Evolutionary conservation across 768 basidiomycete species (phyloP).

Genomic region (Mycena sanguinolenta): DNA sequence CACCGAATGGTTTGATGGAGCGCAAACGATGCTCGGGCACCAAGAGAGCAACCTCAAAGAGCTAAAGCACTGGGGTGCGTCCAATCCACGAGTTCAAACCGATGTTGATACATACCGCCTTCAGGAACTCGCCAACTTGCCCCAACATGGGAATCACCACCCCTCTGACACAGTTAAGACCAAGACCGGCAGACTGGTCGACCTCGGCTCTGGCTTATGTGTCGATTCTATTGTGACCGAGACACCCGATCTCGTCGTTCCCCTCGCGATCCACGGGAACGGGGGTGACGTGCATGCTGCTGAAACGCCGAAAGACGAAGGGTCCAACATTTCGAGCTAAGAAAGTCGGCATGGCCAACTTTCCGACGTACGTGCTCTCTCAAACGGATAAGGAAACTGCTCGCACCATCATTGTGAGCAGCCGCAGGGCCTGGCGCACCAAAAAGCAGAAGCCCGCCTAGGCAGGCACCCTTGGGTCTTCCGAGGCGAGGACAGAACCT

Average conservation of each 20-base stretch:
- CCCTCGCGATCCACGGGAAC: slow-evolving; percentile 12
- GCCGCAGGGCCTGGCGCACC: neutral
- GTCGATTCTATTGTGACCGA: slow-evolving; percentile 8
- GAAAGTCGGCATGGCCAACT: too few relatives aligned
- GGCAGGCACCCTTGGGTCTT: neutral
- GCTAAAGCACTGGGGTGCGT: slow-evolving; percentile 5
- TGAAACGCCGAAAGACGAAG: too few relatives aligned
- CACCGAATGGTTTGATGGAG: neutral
- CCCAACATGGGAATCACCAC: neutral
- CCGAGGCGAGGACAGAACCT: too few relatives aligned
- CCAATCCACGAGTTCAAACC: neutral
- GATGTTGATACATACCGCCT: neutral
- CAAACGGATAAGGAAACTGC: neutral
- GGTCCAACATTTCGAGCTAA: too few relatives aligned
- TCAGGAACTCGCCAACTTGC: slow-evolving; percentile 8
- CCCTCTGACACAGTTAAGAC: neutral
- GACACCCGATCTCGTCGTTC: slow-evolving; percentile 2
- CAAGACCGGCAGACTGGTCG: neutral
- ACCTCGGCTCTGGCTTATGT: too few relatives aligned
- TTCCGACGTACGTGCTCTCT: too few relatives aligned
- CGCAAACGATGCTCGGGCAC: neutral
- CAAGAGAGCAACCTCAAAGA: neutral
- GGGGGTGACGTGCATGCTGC: neutral
- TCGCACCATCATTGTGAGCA: neutral
- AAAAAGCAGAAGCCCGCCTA: too few relatives aligned